These are phyloP conservation scores for Heliamphora pulchella DNA, from an alignment of 179 eudicot species.

Conservation along the genomic window DNA sequence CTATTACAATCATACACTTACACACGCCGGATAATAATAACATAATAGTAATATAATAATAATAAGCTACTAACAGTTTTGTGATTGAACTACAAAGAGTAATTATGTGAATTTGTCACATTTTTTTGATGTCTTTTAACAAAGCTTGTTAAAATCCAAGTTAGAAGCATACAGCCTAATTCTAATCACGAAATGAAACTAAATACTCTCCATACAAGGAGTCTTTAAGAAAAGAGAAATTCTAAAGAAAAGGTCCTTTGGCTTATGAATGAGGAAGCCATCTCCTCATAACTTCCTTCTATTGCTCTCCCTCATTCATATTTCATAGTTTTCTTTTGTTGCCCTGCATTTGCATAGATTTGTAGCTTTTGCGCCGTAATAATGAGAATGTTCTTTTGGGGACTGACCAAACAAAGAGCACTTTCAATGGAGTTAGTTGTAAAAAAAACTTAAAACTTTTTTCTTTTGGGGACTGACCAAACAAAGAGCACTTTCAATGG, in stretches of 20 bases:
- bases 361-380: background rate
- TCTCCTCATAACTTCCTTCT: background rate
- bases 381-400: background rate
- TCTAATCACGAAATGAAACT: background rate
- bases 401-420: background rate
- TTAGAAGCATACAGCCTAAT: background rate
- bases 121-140: too few relatives aligned
- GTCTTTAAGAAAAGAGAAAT: background rate
- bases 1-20: too few relatives aligned
- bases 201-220: background rate
- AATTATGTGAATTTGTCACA: too few relatives aligned
- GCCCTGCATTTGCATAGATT: background rate
- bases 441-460: background rate
- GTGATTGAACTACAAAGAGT: too few relatives aligned
- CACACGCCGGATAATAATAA: too few relatives aligned
- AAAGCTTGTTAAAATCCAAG: background rate
- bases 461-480: background rate
- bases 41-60: too few relatives aligned
- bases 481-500: background rate
- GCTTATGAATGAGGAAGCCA: slow-evolving; percentile 7
- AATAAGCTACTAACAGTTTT: too few relatives aligned
- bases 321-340: background rate
- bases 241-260: background rate
- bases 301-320: background rate
- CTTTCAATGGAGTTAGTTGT: background rate